These are phyloP conservation scores for Oenanthe sinensis DNA, from an alignment of 129 eudicot species.

Conservation along the genomic window DNA sequence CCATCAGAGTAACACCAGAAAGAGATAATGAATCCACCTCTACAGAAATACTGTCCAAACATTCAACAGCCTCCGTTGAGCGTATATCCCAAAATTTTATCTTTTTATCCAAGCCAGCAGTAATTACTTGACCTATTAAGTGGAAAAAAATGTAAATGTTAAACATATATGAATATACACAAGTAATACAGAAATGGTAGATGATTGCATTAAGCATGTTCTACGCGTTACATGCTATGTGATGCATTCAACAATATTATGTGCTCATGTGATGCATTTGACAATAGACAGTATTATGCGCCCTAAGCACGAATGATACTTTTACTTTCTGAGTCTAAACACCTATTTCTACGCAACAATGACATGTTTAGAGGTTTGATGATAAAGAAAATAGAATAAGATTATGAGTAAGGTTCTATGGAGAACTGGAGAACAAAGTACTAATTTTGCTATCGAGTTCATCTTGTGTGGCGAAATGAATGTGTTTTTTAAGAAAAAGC, in stretches of 20 bases:
- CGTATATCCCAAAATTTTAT: conserved; percentile 81
- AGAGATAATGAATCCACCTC: conserved; percentile 72
- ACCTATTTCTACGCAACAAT: conserved; percentile 1
- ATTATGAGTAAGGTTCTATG: background rate
- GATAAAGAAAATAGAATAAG: background rate
- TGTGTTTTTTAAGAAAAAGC: background rate
- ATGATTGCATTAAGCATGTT: conserved; percentile 2
- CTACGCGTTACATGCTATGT: background rate
- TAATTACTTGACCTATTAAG: conserved; percentile 50
- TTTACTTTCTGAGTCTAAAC: background rate
- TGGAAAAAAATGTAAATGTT: conserved; percentile 9
- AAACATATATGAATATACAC: background rate
- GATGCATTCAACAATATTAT: background rate
- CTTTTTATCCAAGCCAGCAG: conserved; percentile 79
- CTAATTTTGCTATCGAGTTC: background rate
- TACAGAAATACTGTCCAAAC: conserved; percentile 26
- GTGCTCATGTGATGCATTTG: background rate
- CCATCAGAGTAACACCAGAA: conserved; percentile 45
- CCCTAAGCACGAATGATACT: background rate
- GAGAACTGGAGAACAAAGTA: background rate
- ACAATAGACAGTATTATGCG: background rate
- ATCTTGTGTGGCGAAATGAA: background rate
- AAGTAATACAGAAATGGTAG: background rate
- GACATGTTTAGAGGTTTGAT: background rate
- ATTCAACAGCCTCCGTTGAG: conserved; percentile 23